Base-by-base conservation (phyloP, 306 rosid species). In the Lathyrus sativus region DNA sequence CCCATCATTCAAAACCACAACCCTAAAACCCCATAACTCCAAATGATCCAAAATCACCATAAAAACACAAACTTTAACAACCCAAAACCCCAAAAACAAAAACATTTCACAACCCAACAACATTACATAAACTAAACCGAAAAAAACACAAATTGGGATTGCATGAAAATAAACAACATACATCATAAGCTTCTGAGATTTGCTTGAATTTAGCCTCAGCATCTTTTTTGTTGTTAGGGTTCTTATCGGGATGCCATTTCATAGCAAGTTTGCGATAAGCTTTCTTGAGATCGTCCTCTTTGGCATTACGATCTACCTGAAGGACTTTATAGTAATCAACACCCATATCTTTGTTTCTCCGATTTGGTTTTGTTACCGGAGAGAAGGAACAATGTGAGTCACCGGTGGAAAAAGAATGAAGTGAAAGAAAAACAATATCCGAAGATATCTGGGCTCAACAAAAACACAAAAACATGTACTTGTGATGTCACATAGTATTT, bases 161-260 rank as follows among this genome's bases (percentile, higher is more conserved):
- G 9, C 11, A 45, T 44, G 4, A 18, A 17, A 60, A 6, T 31
- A 31, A 13, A 19, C 5, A 37, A 26, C 72, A 76, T 83, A 92
- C 98, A 74, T 88, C 88, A 62, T 92, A 92, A 46, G 98, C 98
- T 76, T 92, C 96, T 1, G 96, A 90, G 80, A 92, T 85, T 88
- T 88, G 85, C 85, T 90, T 90, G 90, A 92, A 89, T 82, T 85
- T 88, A 74, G 96, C 96, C 63, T 88, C 96, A 41, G 96, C 92
- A 1, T 87, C 91, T 48, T 79, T 86, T 67, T 89, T 90, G 81
- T 80, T 89, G 75, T 81, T 81, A 66, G 89, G 93, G 81, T 89
- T 89, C 73, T 77, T 77, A 19, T 77, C 81, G 39, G 81, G 81
- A 55, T 77, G 81, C 81, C 81, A 77, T 55, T 77, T 85, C 93